Base-by-base conservation (phyloP, 2,329 filamentous ascomycete genomes). In the Pestalotiopsis sp. region DNA sequence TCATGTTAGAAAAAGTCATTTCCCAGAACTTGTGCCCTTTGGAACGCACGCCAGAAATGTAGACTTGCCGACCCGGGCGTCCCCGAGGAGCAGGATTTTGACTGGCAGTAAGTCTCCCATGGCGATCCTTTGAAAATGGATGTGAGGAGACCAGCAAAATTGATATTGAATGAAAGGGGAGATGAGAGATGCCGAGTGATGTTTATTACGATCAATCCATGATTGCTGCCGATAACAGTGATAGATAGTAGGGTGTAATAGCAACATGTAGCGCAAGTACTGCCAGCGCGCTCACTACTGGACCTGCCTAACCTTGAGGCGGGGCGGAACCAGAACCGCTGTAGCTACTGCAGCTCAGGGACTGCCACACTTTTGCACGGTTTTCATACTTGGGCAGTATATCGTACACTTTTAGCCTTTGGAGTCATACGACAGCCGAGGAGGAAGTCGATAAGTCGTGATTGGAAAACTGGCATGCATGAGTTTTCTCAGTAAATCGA, bases 11-110 rank as follows among this genome's bases (percentile, higher is more conserved):
- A 20, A 27, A 66, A 39, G 52, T 12, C 38, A n/a, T 31, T 27
- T 17, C 25, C 31, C 9, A 39, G 23, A 36, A 57, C 39, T 65
- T 64, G 69, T 49, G 59, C 9, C 38, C n/a, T 36, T 67, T 65
- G 70, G 36, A 73, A 84, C 88, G 71, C 74, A 90, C 88, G 88
- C 88, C 74, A 90, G 76, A 76, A 90, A 90, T 0, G 85, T 88
- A 25, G 87, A 88, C 77, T 90, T 91, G 67, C 88, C 88, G 71
- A 87, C 87, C 74, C 82, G 82, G 69, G 85, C 83, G 77, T 90
- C 88, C 39, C 88, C 88, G n/a, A 90, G 79, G 23, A 90, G 76
- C 36, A 90, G 76, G 14, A 90, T 79, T n/a, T 81, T 87, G 73
- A 89, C 80, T 63, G 80, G 80, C 67, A 84, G 77, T 49, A 80